Base-by-base conservation (phyloP, 2,329 filamentous ascomycete species). In the Phaeomoniella chlamydospora region DNA sequence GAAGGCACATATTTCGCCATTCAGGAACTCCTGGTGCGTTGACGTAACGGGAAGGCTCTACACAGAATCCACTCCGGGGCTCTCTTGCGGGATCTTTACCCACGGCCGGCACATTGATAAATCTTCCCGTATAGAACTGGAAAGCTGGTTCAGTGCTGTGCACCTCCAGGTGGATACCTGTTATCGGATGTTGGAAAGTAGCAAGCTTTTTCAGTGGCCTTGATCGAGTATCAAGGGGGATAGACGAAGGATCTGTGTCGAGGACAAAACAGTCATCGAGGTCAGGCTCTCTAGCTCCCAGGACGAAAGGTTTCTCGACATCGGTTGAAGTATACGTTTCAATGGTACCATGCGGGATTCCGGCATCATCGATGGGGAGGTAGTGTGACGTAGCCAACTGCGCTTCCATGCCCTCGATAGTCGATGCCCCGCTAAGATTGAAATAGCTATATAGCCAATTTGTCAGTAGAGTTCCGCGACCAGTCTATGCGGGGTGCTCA, bases 91-190 rank as follows among this genome's bases (percentile, higher is more conserved):
- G 73, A 17, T 72, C 57, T 2, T 64, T 67, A 18, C 62, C 66
- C 15, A 66, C 63, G 39, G 58, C 78, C 0, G 82, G 79, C 10
- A 93, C 79, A 48, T 90, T 64, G 45, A 92, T 86, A 51, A 77
- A 79, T 52, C 82, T 79, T 44, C 88, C 90, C 0, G 86, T 92
- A 61, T 96, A 96, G 62, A 94, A 93, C 58, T 96, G 88, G 67
- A 94, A 96, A 0, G 85, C 83, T 0, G 90, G 90, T 65, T 96
- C 88, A 0, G 88, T 96, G 64, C 83, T 90, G 50, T 76, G 66
- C 4, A 94, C 80, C 57, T 94, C 83, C 34, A 96, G 74, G 54
- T 92, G 80, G 45, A 94, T 68, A 43, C 75, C 74, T 17, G 77
- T 80, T 34, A 65, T 66, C 4, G 84, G 74, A 56, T 94, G 84